Conservation (phyloP, 805 yeast genomes). For the Dipodascopsis uninucleata region DNA sequence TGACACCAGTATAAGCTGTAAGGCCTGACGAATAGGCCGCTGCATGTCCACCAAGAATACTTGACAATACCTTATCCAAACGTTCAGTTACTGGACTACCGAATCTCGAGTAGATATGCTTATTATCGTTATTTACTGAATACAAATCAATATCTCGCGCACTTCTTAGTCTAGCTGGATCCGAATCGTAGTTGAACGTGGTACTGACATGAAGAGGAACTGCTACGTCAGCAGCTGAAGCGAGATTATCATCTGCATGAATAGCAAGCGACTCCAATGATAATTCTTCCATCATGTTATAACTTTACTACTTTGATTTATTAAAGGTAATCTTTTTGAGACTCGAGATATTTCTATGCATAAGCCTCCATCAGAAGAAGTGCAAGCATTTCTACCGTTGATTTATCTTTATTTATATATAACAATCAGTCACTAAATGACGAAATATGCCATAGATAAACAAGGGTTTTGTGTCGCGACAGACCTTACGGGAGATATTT, state of each 20-base stretch:
- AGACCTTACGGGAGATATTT: too few species aligned
- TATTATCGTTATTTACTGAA: slow-evolving; percentile 30
- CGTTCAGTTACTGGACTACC: slow-evolving; percentile 69
- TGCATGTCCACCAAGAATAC: slow-evolving; percentile 59
- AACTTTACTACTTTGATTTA: too few species aligned
- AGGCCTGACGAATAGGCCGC: slow-evolving; percentile 76
- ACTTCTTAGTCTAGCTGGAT: slow-evolving; percentile 54
- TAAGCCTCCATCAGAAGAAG: too few species aligned
- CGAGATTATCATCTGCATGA: slow-evolving; percentile 64
- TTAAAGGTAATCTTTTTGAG: too few species aligned
- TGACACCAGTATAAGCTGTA: slow-evolving; percentile 72
- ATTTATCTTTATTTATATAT: too few species aligned
- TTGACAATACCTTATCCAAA: slow-evolving; percentile 61
- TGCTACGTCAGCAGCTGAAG: slow-evolving; percentile 41
- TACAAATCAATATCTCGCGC: slow-evolving; percentile 30
- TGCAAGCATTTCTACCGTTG: too few species aligned
- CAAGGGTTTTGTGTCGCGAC: too few species aligned
- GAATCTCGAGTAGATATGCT: slow-evolving; percentile 65
- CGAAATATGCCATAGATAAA: too few species aligned
- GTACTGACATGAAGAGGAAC: slow-evolving; percentile 82
- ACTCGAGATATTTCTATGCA: too few species aligned
- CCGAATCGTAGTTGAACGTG: slow-evolving; percentile 62
- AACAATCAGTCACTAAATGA: too few species aligned
- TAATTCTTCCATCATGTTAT: too few species aligned
- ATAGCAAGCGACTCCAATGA: slow-evolving; percentile 38